These are phyloP conservation scores for Eucalyptus shirleyi DNA, from an alignment of 345 rosid genomes.

Conservation along the genomic window DNA sequence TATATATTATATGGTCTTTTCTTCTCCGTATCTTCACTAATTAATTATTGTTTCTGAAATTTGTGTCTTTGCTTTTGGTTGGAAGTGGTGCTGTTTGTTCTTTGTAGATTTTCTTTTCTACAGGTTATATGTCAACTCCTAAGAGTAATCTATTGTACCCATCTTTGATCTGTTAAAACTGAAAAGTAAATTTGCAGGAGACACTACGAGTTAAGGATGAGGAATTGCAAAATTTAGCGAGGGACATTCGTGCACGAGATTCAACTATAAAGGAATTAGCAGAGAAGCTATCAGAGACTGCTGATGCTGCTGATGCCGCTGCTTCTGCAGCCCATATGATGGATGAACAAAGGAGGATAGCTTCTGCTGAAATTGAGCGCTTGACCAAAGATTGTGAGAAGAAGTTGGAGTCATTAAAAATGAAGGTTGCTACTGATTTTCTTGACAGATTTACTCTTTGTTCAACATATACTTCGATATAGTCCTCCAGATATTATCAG, in stretches of 20 bases:
- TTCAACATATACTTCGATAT: neutral
- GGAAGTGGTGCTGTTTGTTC: neutral
- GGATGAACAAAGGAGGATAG: constrained; percentile 78
- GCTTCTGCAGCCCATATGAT: constrained; percentile 81
- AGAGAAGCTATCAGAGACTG: constrained; percentile 76
- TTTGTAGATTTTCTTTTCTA: neutral
- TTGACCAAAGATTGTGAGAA: constrained; percentile 43
- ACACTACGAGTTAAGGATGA: constrained; percentile 93
- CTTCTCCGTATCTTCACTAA: neutral
- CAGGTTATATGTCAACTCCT: neutral
- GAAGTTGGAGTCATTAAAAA: constrained; percentile 39
- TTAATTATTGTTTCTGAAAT: neutral
- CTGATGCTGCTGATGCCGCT: constrained; percentile 96
- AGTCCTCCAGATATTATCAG: neutral
- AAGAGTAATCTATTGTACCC: neutral
- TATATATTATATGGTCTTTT: neutral
- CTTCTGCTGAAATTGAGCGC: constrained; percentile 62
- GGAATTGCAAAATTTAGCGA: constrained; percentile 73
- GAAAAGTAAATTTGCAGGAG: constrained; percentile 35
- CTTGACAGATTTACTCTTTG: neutral
- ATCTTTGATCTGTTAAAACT: neutral
- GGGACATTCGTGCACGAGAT: constrained; percentile 86
- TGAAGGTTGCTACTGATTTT: constrained; percentile 32
- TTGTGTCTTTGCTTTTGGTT: neutral
- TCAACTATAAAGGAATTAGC: constrained; percentile 78